Percentiles rank a stretch among this genome's conserved stretches.
Evolutionary conservation across 2,329 filamentous ascomycete species (phyloP).

Genomic region (Aspergillus thermomutatus): DNA sequence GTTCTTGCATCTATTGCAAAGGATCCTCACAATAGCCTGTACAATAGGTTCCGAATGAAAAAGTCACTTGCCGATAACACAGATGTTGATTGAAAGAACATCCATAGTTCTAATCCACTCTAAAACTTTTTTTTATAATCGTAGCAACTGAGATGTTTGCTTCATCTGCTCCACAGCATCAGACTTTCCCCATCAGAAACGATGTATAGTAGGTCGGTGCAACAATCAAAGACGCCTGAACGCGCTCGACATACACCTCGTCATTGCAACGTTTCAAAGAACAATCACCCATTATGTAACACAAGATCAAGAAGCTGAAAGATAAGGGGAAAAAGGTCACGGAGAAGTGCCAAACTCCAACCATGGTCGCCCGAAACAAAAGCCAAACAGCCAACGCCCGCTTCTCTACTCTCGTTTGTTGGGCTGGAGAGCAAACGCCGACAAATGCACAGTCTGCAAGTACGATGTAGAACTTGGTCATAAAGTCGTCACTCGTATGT

Average conservation of each 20-base stretch:
- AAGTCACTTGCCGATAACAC: background rate
- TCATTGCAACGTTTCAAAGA: background rate
- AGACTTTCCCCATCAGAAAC: background rate
- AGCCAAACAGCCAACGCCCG: background rate
- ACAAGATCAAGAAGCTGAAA: background rate
- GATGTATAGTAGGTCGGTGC: constrained; percentile 8
- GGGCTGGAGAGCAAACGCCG: constrained; percentile 20
- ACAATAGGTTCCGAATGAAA: background rate
- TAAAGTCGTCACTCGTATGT: constrained; percentile 27
- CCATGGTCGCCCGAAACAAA: background rate
- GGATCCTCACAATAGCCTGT: background rate
- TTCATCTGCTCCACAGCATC: background rate
- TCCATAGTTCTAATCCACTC: background rate
- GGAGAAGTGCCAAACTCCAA: constrained; percentile 7
- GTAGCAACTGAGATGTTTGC: background rate
- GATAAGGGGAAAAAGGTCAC: background rate
- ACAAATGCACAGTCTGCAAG: constrained; percentile 18
- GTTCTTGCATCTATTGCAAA: background rate
- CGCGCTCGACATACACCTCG: background rate
- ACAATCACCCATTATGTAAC: constrained; percentile 2
- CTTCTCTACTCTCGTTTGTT: background rate
- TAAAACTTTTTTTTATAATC: background rate
- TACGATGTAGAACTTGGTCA: constrained; percentile 12
- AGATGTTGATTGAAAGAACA: background rate
- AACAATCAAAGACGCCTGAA: constrained; percentile 1